Evolutionary conservation across 176 grass and related monocot species (phyloP), one percentile per base, ranked within the genome.

Genomic region (Aegilops bicornis): DNA sequence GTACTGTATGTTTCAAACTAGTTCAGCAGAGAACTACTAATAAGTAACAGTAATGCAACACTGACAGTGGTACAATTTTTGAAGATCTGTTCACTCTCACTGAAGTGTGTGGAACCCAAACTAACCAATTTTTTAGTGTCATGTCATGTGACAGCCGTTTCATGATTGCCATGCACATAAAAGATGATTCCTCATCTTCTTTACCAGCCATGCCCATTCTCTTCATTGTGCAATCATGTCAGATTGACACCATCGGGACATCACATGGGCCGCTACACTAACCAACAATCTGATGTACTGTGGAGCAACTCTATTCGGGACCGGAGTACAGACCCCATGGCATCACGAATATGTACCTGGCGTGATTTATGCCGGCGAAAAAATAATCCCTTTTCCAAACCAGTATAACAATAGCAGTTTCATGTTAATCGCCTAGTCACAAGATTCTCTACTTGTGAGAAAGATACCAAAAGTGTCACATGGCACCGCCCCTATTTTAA

Each of bases 161-260:
- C 70, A 88, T 88, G 82, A 85, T 81, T 71, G 50, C 39, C 78
- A 72, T 72, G 63, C 30, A 54, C 31, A 85, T 22, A 88, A 69
- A 39, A 82, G 70, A 91, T 77, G 82, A 88, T 91, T 84, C 89
- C 35, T 11, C 54, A 23, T n/a, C 43, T 85, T 81, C 69, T 82
- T 77, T 77, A 71, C n/a, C 82, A 69, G 33, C 52, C 19, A 77
- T 64, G 82, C 52, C 50, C 82, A 77, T 85, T 63, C 64, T 82
- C 63, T 77, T 88, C 77, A 91, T 91, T 88, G 86, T 45, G 52
- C 86, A 88, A 88, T 91, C 86, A 91, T 91, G 77, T 64, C 81
- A 59, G 56, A 8, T 59, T 42, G 32, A 82, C 78, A 58, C 70
- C 64, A 76, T 68, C 22, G 27, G 62, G 42, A 52, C 69, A 84